Evolutionary conservation across 2,329 filamentous ascomycete species (phyloP).

Genomic region (Plectosphaerella sp.): DNA sequence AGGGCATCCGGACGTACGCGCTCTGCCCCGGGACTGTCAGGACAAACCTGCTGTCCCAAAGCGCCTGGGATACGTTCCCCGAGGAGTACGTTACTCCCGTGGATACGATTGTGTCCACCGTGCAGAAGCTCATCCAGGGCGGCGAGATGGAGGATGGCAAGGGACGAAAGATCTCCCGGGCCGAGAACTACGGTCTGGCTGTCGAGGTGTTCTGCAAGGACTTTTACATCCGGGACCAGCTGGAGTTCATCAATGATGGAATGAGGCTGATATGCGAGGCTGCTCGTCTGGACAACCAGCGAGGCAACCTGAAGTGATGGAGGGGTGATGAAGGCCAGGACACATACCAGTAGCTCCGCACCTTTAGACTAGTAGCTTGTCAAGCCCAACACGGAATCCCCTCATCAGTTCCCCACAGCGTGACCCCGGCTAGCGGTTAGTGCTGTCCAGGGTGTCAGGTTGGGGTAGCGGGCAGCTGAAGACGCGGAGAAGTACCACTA

Average conservation of each 20-base stretch:
- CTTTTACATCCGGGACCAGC: slow-evolving; percentile 22
- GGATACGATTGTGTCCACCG: slow-evolving; percentile 20
- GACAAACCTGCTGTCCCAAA: slow-evolving; percentile 21
- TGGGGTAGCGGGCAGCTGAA: background rate
- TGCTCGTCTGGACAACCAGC: slow-evolving; percentile 15
- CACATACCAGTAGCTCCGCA: background rate
- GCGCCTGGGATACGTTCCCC: slow-evolving; percentile 23
- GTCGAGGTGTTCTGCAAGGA: slow-evolving; percentile 24
- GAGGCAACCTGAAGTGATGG: background rate
- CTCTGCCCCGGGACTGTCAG: slow-evolving; percentile 25
- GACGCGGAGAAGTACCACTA: background rate
- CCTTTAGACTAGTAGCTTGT: background rate
- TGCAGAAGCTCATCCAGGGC: slow-evolving; percentile 19
- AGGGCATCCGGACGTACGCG: slow-evolving; percentile 24
- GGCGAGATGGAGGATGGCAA: slow-evolving; percentile 16
- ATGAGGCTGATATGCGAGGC: slow-evolving; percentile 16
- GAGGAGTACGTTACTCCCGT: slow-evolving; percentile 22
- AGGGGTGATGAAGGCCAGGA: background rate
- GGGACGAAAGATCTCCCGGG: slow-evolving; percentile 14
- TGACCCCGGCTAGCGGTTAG: background rate
- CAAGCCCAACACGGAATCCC: background rate
- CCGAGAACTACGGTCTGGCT: slow-evolving; percentile 17
- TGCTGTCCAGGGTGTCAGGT: background rate
- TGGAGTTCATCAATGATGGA: slow-evolving; percentile 18
- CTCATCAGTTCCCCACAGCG: background rate